Percentiles rank a stretch among this genome's conserved stretches.
phyloP scores from a whole-genome alignment of 768 basidiomycete genomes.

The Termitomyces sp. region DNA sequence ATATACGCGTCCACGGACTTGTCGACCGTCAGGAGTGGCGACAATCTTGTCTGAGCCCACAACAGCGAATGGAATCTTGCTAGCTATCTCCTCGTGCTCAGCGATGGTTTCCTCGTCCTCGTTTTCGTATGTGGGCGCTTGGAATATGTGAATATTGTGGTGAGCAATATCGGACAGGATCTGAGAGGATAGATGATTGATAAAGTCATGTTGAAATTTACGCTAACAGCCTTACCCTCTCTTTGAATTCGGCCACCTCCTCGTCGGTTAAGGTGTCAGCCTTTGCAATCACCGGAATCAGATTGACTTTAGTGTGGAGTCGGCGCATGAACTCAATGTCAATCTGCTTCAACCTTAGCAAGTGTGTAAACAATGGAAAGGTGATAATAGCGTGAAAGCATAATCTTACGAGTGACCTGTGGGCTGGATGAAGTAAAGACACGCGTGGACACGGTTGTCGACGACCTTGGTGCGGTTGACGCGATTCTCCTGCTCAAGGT shows the following conservation, averaged over 20 bases:
- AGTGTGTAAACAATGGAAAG: constrained; percentile 1
- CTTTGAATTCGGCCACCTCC: constrained; percentile 91
- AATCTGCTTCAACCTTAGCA: constrained; percentile 86
- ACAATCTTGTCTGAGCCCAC: constrained; percentile 91
- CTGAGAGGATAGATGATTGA: constrained; percentile 36
- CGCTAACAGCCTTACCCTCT: constrained; percentile 53
- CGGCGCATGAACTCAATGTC: constrained; percentile 99
- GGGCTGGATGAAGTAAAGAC: constrained; percentile 98
- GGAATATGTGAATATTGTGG: constrained; percentile 97
- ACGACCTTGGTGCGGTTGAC: constrained; percentile 92
- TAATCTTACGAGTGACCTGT: constrained; percentile 90
- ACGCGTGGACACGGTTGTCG: constrained; percentile 98
- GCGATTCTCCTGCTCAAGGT: constrained; percentile 97
- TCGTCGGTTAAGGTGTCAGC: constrained; percentile 97
- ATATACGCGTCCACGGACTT: constrained; percentile 92
- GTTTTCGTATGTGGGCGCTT: constrained; percentile 95
- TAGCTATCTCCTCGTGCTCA: constrained; percentile 95
- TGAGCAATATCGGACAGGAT: constrained; percentile 90
- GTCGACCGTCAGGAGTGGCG: constrained; percentile 78
- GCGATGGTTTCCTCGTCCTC: constrained; percentile 98
- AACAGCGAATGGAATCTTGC: constrained; percentile 98
- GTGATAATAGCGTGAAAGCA: not conserved
- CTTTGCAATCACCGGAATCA: constrained; percentile 98
- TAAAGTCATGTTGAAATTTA: constrained; percentile 5
- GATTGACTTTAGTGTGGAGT: constrained; percentile 95